phyloP scores from a whole-genome alignment of 2,329 filamentous ascomycete genomes.

The Fonsecaea multimorphosa region DNA sequence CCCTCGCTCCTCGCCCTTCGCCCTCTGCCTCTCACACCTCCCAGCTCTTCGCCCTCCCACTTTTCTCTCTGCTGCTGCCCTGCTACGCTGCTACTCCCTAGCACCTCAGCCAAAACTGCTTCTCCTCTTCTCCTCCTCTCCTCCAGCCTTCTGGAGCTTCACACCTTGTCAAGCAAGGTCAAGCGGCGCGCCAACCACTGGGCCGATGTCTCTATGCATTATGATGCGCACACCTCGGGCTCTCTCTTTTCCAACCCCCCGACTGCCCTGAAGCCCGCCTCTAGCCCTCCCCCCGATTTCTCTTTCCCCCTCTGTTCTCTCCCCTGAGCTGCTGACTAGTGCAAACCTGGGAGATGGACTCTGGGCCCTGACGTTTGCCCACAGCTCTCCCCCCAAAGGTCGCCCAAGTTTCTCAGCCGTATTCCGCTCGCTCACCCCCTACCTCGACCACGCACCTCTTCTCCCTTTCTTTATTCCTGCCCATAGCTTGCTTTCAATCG shows the following conservation, averaged over 20 bases:
- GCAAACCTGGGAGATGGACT: constrained; percentile 17
- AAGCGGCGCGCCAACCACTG: constrained; percentile 18
- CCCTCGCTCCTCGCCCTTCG: background rate
- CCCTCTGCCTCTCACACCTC: constrained; percentile 13
- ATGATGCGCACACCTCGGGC: constrained; percentile 17
- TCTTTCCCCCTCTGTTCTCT: constrained; percentile 8
- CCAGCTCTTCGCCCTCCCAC: constrained; percentile 9
- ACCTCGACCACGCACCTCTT: constrained; percentile 37
- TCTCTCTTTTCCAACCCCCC: constrained; percentile 15
- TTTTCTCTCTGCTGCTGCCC: background rate
- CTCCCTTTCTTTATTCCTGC: constrained; percentile 36
- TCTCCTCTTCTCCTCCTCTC: constrained; percentile 8
- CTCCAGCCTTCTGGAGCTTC: constrained; percentile 15
- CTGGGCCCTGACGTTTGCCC: constrained; percentile 35
- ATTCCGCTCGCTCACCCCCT: constrained; percentile 24
- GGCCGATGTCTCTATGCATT: constrained; percentile 11
- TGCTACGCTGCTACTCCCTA: background rate
- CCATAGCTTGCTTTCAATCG: constrained; percentile 30
- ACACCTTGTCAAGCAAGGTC: background rate
- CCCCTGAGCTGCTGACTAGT: constrained; percentile 25
- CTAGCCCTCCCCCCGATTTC: constrained; percentile 5
- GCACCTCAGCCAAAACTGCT: background rate
- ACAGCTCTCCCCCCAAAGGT: constrained; percentile 25
- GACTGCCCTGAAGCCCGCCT: constrained; percentile 14
- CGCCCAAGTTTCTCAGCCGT: constrained; percentile 27